These are phyloP conservation scores for Phyllosticta citrichinensis DNA, from an alignment of 2,329 filamentous ascomycete species.

Conservation along the genomic window DNA sequence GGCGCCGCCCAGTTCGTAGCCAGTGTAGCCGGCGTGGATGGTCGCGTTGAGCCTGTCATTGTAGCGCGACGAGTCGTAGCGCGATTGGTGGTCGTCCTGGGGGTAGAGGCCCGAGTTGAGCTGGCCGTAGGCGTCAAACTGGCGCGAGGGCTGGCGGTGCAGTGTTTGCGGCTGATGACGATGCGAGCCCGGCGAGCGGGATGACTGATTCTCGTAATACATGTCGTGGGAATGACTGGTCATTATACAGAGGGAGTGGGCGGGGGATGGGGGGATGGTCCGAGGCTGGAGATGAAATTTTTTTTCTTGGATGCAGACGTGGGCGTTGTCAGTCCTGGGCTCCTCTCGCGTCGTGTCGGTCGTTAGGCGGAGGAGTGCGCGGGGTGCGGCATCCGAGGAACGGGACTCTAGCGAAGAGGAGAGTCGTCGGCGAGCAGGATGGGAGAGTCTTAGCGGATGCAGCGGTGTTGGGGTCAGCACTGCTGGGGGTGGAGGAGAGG, in stretches of 20 bases:
- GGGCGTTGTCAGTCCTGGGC: background rate
- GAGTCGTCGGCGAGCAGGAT: background rate
- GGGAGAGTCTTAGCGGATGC: background rate
- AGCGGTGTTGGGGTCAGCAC: background rate
- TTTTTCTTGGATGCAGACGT: background rate
- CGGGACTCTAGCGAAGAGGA: background rate
- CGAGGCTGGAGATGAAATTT: background rate
- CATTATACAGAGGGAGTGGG: conserved; percentile 8
- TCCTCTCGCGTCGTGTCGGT: background rate
- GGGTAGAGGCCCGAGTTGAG: conserved; percentile 56
- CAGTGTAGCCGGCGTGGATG: conserved; percentile 50
- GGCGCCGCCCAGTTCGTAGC: conserved; percentile 57
- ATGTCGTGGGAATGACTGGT: conserved; percentile 42
- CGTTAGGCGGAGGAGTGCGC: background rate
- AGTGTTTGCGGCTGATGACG: conserved; percentile 55
- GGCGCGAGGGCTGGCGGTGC: conserved; percentile 63
- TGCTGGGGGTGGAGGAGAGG: background rate
- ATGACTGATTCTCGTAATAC: conserved; percentile 62
- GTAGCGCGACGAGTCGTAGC: conserved; percentile 44
- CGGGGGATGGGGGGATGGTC: background rate
- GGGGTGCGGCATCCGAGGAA: background rate
- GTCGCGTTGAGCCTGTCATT: conserved; percentile 50
- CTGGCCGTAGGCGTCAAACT: conserved; percentile 63
- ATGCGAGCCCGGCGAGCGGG: conserved; percentile 65
- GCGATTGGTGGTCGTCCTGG: conserved; percentile 52